Evolutionary conservation across 2,329 filamentous ascomycete species (phyloP).

Genomic region (Madurella mycetomatis): DNA sequence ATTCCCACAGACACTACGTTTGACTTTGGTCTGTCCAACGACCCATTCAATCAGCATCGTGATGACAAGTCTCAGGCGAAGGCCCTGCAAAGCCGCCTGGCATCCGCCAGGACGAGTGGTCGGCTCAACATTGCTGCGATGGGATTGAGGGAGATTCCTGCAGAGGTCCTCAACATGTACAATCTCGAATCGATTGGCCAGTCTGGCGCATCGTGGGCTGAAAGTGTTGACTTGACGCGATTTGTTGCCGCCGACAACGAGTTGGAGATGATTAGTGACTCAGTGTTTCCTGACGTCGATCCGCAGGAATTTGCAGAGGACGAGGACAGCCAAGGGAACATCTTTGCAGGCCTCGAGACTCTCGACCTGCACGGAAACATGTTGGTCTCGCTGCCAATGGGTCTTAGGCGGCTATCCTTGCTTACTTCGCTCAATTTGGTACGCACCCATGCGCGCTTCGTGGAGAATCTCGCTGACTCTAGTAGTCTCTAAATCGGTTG

Average conservation of each 20-base stretch:
- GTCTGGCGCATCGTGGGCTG: slow-evolving; percentile 73
- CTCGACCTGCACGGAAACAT: slow-evolving; percentile 85
- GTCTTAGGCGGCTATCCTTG: slow-evolving; percentile 66
- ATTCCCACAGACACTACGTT: slow-evolving; percentile 47
- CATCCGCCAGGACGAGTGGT: slow-evolving; percentile 69
- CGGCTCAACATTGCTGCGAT: slow-evolving; percentile 85
- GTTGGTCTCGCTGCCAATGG: slow-evolving; percentile 66
- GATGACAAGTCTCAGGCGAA: slow-evolving; percentile 58
- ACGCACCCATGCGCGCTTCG: slow-evolving; percentile 31
- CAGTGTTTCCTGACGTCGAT: slow-evolving; percentile 70
- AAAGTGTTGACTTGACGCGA: slow-evolving; percentile 80
- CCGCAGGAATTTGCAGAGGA: slow-evolving; percentile 56
- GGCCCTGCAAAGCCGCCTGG: slow-evolving; percentile 68
- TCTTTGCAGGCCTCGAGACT: slow-evolving; percentile 77
- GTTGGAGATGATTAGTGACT: slow-evolving; percentile 66
- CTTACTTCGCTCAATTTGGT: slow-evolving; percentile 81
- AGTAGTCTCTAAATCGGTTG: slow-evolving; percentile 74
- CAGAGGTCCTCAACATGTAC: slow-evolving; percentile 87
- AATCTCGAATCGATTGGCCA: slow-evolving; percentile 64
- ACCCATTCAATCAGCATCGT: slow-evolving; percentile 67
- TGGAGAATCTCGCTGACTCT: slow-evolving; percentile 22
- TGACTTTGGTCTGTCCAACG: slow-evolving; percentile 54
- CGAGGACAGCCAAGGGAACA: slow-evolving; percentile 63
- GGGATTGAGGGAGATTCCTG: slow-evolving; percentile 71
- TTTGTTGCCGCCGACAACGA: slow-evolving; percentile 90